These are phyloP conservation scores for Tuber melanosporum DNA, from an alignment of 495 filamentous ascomycete species.

Conservation along the genomic window DNA sequence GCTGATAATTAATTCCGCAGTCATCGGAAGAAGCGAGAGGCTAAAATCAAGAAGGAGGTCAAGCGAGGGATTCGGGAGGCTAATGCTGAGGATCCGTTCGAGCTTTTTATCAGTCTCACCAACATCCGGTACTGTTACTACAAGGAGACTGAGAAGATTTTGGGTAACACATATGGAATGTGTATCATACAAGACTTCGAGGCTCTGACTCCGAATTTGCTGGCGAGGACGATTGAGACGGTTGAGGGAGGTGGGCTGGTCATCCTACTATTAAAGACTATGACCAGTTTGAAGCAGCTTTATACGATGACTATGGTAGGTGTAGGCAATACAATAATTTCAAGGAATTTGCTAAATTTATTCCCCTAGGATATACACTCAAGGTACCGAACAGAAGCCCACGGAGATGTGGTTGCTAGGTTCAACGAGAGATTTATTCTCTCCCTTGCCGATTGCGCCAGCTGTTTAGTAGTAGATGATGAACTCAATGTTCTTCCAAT, in stretches of 20 bases:
- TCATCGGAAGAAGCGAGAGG: constrained; percentile 94
- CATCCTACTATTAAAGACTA: constrained; percentile 83
- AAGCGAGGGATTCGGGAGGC: constrained; percentile 89
- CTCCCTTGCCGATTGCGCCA: constrained; percentile 87
- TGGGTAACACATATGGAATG: constrained; percentile 98
- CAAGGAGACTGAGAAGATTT: constrained; percentile 99
- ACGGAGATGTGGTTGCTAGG: constrained; percentile 86
- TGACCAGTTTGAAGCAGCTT: constrained; percentile 94
- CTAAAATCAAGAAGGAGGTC: constrained; percentile 96
- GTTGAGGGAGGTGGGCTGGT: constrained; percentile 95
- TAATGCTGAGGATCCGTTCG: constrained; percentile 95
- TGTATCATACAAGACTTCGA: constrained; percentile 98
- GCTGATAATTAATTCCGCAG: constrained; percentile 43
- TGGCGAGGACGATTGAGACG: constrained; percentile 92
- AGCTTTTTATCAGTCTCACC: constrained; percentile 92
- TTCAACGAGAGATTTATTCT: constrained; percentile 98
- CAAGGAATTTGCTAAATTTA: background rate
- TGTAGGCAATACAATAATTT: no score
- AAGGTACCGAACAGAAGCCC: constrained; percentile 91
- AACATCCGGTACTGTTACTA: constrained; percentile 99
- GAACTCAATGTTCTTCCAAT: constrained; percentile 97
- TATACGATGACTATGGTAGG: constrained; percentile 84
- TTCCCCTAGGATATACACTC: constrained; percentile 73
- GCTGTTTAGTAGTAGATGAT: constrained; percentile 93
- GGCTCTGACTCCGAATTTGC: constrained; percentile 89